Evolutionary conservation across 2,329 filamentous ascomycete genomes (phyloP).

Genomic region (Cladobotryum protrusum): DNA sequence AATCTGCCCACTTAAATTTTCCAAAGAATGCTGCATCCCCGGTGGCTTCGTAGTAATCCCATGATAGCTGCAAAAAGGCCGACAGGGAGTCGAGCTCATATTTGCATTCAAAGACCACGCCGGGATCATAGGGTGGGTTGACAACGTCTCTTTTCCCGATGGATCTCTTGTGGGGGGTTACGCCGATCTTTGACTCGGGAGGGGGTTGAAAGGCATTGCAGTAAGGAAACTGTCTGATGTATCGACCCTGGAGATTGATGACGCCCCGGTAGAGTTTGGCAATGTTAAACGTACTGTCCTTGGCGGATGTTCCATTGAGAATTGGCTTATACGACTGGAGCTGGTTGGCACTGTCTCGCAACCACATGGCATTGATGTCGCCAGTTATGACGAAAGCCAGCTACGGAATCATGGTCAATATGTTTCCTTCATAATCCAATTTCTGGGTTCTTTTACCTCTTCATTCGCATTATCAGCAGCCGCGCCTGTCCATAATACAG

Average conservation of each 20-base stretch:
- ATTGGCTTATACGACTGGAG: conserved; percentile 67
- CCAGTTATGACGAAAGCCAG: conserved; percentile 80
- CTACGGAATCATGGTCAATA: conserved; percentile 19
- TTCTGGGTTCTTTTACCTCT: conserved; percentile 35
- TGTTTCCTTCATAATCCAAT: too few species aligned
- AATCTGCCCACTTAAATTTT: conserved; percentile 64
- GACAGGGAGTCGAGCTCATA: conserved; percentile 91
- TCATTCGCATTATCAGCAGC: conserved; percentile 52
- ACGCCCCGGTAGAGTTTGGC: conserved; percentile 66
- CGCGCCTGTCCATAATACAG: conserved; percentile 61
- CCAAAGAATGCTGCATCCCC: conserved; percentile 68
- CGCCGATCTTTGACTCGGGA: conserved; percentile 48
- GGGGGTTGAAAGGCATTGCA: conserved; percentile 96
- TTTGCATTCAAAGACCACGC: conserved; percentile 86
- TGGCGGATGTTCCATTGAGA: conserved; percentile 46
- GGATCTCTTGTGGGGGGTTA: conserved; percentile 4
- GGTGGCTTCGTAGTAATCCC: conserved; percentile 72
- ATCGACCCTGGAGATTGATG: conserved; percentile 70
- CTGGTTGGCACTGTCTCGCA: conserved; percentile 80
- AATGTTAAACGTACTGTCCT: conserved; percentile 42
- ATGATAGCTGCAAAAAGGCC: conserved; percentile 74
- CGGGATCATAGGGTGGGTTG: conserved; percentile 59
- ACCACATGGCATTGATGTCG: conserved; percentile 89
- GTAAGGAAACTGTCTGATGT: conserved; percentile 65
- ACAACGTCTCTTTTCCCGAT: conserved; percentile 37